Percentiles rank a stretch among this genome's conserved stretches.
phyloP scores from a whole-genome alignment of 257 asterid genomes.

The Striga asiatica region DNA sequence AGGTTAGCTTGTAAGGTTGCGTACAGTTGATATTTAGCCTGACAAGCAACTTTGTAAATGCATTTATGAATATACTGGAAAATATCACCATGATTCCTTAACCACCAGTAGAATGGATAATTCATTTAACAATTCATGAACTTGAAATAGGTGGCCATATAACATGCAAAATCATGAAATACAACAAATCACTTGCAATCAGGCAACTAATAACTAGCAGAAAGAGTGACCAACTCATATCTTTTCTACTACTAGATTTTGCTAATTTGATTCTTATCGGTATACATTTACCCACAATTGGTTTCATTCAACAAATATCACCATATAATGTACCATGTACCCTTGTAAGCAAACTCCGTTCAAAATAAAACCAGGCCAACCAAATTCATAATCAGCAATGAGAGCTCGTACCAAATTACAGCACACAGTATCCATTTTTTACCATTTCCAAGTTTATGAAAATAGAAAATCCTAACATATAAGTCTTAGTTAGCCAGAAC shows the following conservation, averaged over 20 bases:
- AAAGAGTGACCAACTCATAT: background rate
- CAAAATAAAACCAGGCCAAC: conserved; percentile 8
- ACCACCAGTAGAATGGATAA: background rate
- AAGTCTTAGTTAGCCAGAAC: background rate
- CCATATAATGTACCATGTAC: background rate
- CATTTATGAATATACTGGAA: background rate
- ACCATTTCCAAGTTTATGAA: background rate
- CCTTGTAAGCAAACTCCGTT: background rate
- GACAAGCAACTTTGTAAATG: no score
- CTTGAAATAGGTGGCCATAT: background rate
- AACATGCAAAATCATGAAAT: background rate
- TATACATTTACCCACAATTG: background rate
- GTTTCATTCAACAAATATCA: background rate
- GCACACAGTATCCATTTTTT: conserved; percentile 1
- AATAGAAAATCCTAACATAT: background rate
- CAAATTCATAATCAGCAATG: background rate
- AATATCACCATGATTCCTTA: background rate
- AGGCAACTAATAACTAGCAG: no score
- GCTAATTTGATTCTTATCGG: background rate
- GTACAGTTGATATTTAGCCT: no score
- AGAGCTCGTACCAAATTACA: background rate
- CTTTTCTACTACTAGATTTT: background rate
- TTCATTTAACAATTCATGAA: background rate
- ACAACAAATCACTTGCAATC: conserved; percentile 2
- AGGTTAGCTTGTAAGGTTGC: no score